Conservation (phyloP, 2,329 filamentous ascomycete species). For the Claviceps monticola region DNA sequence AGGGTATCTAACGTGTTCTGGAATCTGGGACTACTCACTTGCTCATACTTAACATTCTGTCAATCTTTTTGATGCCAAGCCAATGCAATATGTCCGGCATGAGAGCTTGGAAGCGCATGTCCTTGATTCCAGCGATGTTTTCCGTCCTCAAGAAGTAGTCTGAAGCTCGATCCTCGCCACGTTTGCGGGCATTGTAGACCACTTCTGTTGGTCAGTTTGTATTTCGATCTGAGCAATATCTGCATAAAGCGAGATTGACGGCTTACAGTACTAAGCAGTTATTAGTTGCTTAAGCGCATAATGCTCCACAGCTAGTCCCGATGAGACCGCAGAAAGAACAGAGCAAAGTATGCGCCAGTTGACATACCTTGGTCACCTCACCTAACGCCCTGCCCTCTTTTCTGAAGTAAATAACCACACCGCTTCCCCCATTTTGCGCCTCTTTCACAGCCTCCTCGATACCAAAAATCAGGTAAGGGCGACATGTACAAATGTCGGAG, state of each 20-base stretch:
- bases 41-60: slow-evolving; percentile 97
- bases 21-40: slow-evolving; percentile 44
- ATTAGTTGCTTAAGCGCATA: neutral
- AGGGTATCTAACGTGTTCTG: too few relatives aligned
- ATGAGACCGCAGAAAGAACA: neutral
- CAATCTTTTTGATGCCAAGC: slow-evolving; percentile 97
- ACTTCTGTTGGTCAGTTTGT: slow-evolving; percentile 20
- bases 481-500: slow-evolving; percentile 93
- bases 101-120: slow-evolving; percentile 93
- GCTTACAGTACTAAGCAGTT: slow-evolving; percentile 32
- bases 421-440: slow-evolving; percentile 83
- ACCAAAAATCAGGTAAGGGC: slow-evolving; percentile 90
- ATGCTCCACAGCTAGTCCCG: neutral
- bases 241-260: neutral
- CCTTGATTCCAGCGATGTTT: slow-evolving; percentile 93
- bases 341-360: slow-evolving; percentile 27
- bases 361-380: slow-evolving; percentile 78
- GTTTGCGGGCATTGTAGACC: slow-evolving; percentile 69
- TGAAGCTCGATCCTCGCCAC: slow-evolving; percentile 64
- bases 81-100: slow-evolving; percentile 98
- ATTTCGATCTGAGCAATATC: slow-evolving; percentile 6
- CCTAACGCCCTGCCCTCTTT: slow-evolving; percentile 92
- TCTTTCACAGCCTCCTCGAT: slow-evolving; percentile 97
- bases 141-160: slow-evolving; percentile 97
- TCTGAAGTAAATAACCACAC: slow-evolving; percentile 95